Evolutionary conservation across 371 early-diverging fungal species (phyloP).

Genomic region (Parasitella parasitica): DNA sequence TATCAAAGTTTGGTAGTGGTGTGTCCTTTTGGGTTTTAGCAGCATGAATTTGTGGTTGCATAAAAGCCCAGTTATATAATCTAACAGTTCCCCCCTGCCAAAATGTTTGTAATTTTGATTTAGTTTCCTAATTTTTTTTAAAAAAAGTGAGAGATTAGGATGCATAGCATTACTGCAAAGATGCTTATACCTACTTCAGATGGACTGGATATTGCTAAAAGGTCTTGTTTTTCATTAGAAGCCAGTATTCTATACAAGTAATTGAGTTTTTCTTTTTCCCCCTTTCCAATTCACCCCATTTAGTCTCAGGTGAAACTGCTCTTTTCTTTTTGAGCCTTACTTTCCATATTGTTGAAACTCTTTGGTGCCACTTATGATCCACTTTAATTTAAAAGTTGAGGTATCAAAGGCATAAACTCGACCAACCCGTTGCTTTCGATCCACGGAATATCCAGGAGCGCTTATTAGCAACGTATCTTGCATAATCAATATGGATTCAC

Average conservation of each 20-base stretch:
- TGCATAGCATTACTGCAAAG: too few species aligned
- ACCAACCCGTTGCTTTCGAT: slow-evolving; percentile 26
- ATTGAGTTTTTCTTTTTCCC: background rate
- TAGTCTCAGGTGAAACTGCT: background rate
- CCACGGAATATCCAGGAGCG: slow-evolving; percentile 32
- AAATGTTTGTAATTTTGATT: slow-evolving; percentile 13
- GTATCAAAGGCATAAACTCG: slow-evolving; percentile 41
- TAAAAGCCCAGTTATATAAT: slow-evolving; percentile 23
- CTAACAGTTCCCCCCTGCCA: slow-evolving; percentile 52
- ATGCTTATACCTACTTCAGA: slow-evolving; percentile 28
- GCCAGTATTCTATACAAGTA: background rate
- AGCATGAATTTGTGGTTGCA: background rate
- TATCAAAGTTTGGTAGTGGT: background rate
- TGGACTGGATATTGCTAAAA: slow-evolving; percentile 34
- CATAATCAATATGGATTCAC: slow-evolving; percentile 15
- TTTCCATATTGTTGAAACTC: slow-evolving; percentile 55
- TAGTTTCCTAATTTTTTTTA: slow-evolving; percentile 22
- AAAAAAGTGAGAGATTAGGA: too few species aligned
- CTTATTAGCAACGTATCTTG: slow-evolving; percentile 26
- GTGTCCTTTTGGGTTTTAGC: background rate
- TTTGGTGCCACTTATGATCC: slow-evolving; percentile 34
- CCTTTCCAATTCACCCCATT: background rate
- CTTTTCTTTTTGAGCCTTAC: slow-evolving; percentile 12
- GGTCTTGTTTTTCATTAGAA: slow-evolving; percentile 7
- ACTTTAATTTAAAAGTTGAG: slow-evolving; percentile 7